Conservation (phyloP, 805 yeast genomes). For the Yamadazyma endophytica region DNA sequence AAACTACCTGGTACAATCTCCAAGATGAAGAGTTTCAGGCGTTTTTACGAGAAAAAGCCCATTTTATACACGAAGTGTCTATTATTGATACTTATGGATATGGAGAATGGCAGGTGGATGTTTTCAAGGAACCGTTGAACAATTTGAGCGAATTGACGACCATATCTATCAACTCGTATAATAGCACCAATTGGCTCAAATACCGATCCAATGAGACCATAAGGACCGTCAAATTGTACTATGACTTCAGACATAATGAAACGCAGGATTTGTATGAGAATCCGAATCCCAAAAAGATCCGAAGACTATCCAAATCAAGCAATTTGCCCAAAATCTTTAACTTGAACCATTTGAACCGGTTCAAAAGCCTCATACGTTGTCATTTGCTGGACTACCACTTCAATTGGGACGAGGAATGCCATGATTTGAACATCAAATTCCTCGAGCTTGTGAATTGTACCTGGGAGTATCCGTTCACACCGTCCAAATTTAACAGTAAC, state of each 20-base stretch:
- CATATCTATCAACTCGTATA: constrained; percentile 26
- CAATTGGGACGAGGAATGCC: constrained; percentile 27
- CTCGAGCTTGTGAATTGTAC: constrained; percentile 42
- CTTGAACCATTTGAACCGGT: constrained; percentile 39
- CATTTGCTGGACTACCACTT: constrained; percentile 39
- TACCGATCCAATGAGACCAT: constrained; percentile 22
- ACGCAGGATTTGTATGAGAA: constrained; percentile 5
- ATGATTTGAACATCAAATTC: constrained; percentile 1
- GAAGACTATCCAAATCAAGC: constrained; percentile 5
- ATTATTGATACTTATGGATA: constrained; percentile 26
- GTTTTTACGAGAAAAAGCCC: constrained; percentile 8
- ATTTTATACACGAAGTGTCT: constrained; percentile 20
- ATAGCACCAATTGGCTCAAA: constrained; percentile 40
- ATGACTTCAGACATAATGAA: constrained; percentile 18
- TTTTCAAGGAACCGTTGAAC: constrained; percentile 17
- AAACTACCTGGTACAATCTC: constrained; percentile 13
- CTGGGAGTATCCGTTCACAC: constrained; percentile 55
- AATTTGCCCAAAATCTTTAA: constrained; percentile 31
- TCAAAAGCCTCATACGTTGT: constrained; percentile 28
- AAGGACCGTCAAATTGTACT: constrained; percentile 21
- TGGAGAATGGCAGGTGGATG: constrained; percentile 34
- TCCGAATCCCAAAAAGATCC: constrained; percentile 16
- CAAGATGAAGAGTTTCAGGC: constrained; percentile 4
- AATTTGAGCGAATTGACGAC: constrained; percentile 17
- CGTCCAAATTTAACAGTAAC: constrained; percentile 29